phyloP scores from a whole-genome alignment of 495 filamentous ascomycete species.

The Annulohypoxylon maeteangense region DNA sequence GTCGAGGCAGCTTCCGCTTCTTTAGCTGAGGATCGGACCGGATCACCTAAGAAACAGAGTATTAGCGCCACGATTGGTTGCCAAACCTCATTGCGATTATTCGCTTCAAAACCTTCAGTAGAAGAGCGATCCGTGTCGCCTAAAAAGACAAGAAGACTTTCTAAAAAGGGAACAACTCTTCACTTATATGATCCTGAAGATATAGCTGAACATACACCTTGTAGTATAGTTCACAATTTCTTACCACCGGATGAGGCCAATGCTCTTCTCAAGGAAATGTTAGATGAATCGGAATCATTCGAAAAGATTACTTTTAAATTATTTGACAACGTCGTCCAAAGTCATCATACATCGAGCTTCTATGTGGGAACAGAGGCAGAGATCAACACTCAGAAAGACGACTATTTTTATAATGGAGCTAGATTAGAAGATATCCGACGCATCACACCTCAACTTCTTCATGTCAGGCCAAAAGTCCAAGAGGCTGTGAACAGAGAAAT shows the following conservation, averaged over 20 bases:
- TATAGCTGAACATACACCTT: constrained; percentile 82
- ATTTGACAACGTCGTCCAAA: constrained; percentile 84
- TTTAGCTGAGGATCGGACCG: constrained; percentile 52
- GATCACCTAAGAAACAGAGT: constrained; percentile 51
- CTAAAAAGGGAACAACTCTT: constrained; percentile 82
- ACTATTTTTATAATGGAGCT: constrained; percentile 86
- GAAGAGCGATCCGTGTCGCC: constrained; percentile 45
- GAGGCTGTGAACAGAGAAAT: constrained; percentile 79
- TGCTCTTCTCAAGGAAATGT: constrained; percentile 75
- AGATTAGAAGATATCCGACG: constrained; percentile 76
- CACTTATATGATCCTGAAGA: constrained; percentile 84
- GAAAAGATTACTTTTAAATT: constrained; percentile 78
- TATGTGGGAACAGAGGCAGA: constrained; percentile 79
- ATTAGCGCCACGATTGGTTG: constrained; percentile 50
- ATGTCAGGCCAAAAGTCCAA: constrained; percentile 73
- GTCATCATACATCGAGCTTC: constrained; percentile 81
- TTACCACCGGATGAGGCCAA: constrained; percentile 76
- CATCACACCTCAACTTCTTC: constrained; percentile 74
- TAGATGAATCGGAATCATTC: constrained; percentile 81
- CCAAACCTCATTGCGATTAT: constrained; percentile 68
- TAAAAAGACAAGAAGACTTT: constrained; percentile 63
- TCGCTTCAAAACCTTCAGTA: constrained; percentile 54
- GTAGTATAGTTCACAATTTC: constrained; percentile 92
- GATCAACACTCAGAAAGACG: constrained; percentile 69
- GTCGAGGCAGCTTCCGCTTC: constrained; percentile 70